Base-by-base conservation (phyloP, 345 rosid genomes). In the Eucalyptus microcorys region DNA sequence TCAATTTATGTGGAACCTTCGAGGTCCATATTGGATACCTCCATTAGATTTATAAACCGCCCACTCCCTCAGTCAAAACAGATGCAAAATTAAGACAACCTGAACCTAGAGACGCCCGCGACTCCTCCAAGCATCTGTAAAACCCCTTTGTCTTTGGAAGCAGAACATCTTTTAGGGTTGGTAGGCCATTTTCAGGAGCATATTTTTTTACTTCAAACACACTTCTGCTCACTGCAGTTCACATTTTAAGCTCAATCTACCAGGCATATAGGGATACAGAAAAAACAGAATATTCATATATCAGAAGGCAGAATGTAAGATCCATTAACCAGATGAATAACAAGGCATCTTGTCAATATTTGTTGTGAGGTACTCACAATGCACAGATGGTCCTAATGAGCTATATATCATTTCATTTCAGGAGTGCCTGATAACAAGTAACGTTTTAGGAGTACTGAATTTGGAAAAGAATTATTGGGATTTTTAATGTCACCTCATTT, bases 61-160 rank as follows among this genome's bases (percentile, higher is more conserved):
- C 66, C n/a, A 59, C n/a, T 59, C n/a, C 15, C 66, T 59, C n/a
- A 12, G 66, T 59, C 2, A 59, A 61, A 87, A 47, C 40, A 50
- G 47, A 89, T 34, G 55, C 83, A 66, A 11, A 68, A 49, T 26
- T 27, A 71, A 84, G 90, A 88, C 40, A 89, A 97, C 99, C 98
- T 95, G 98, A 96, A 92, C 94, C 97, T 79, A 96, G 89, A 68
- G 96, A 91, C 59, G 90, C 91, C 90, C 93, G 91, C 93, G 95
- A 71, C 47, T 95, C 96, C 88, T 90, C 94, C 91, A 96, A 90
- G 92, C 98, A 37, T 37, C 3, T 37, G 40, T 88, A 88, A 32
- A 97, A 97, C 55, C 99, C 97, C 90, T 7, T 43, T 37, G 96
- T 94, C 87, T 95, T 95, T n/a, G 98, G 98, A 91, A 96, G 96